phyloP scores from a whole-genome alignment of 768 basidiomycete species.

The Boletus vinaceobasis region DNA sequence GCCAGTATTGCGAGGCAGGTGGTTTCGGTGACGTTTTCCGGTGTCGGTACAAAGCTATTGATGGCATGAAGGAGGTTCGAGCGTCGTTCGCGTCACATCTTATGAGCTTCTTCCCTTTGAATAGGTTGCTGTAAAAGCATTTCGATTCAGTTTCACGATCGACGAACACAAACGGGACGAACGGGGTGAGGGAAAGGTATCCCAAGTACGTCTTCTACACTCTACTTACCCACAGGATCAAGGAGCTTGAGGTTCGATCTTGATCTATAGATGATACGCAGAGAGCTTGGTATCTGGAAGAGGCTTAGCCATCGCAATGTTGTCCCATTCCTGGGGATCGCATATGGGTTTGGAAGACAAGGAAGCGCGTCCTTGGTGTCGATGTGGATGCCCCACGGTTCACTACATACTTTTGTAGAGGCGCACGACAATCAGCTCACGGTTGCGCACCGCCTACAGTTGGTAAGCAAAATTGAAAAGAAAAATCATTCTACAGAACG shows the following conservation, averaged over 20 bases:
- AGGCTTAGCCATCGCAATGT: slow-evolving; percentile 1
- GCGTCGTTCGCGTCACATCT: neutral
- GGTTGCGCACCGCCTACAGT: neutral
- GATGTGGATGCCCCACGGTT: slow-evolving; percentile 7
- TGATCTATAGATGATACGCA: neutral
- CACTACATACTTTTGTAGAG: slow-evolving; percentile 1
- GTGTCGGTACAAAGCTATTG: neutral
- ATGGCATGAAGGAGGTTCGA: slow-evolving; percentile 3
- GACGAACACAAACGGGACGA: neutral
- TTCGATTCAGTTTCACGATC: slow-evolving; percentile 6
- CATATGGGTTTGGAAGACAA: slow-evolving; percentile 3
- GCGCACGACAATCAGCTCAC: neutral
- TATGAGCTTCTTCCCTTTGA: too few relatives aligned
- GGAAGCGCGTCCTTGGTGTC: slow-evolving; percentile 4
- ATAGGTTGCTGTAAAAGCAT: slow-evolving; percentile 3
- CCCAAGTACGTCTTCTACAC: neutral
- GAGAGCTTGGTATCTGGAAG: slow-evolving; percentile 9
- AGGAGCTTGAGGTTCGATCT: neutral
- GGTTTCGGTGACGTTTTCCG: slow-evolving; percentile 7
- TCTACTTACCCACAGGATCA: too few relatives aligned
- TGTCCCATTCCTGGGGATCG: slow-evolving; percentile 3
- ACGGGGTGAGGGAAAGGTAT: neutral
- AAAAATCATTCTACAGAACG: too few relatives aligned
- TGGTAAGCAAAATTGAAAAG: neutral
- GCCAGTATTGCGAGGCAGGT: neutral